Evolutionary conservation across 2,329 filamentous ascomycete species (phyloP).

Genomic region (Alternaria viburni): DNA sequence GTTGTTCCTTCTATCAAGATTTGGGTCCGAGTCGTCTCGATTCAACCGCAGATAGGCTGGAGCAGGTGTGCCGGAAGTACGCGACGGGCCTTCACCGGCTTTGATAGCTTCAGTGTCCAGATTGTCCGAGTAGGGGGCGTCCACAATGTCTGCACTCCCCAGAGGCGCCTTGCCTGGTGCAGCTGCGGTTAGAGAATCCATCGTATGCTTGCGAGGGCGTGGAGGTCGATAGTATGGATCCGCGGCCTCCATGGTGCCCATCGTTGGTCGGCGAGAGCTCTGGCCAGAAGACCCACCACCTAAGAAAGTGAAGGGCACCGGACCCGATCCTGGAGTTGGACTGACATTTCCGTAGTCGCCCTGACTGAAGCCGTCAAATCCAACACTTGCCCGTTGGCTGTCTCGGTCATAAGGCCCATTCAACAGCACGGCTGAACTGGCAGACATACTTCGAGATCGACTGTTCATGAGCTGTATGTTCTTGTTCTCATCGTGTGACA

Average conservation of each 20-base stretch:
- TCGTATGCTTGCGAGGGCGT: conserved; percentile 68
- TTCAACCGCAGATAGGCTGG: conserved; percentile 61
- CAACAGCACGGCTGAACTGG: conserved; percentile 67
- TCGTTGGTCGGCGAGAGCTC: conserved; percentile 49
- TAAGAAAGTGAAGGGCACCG: conserved; percentile 75
- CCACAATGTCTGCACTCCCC: conserved; percentile 55
- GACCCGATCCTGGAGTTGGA: conserved; percentile 72
- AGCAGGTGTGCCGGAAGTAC: conserved; percentile 38
- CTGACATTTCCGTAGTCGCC: conserved; percentile 67
- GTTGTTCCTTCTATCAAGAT: conserved; percentile 62
- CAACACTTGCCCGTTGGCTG: conserved; percentile 56
- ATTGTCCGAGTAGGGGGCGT: conserved; percentile 55
- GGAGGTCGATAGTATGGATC: conserved; percentile 93
- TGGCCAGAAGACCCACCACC: conserved; percentile 52
- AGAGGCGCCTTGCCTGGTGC: conserved; percentile 54
- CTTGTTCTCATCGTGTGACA: conserved; percentile 70
- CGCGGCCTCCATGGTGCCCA: conserved; percentile 48
- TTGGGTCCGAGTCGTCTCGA: conserved; percentile 60
- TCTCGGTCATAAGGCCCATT: conserved; percentile 54
- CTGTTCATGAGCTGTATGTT: conserved; percentile 63
- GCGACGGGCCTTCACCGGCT: conserved; percentile 44
- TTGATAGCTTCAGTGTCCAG: conserved; percentile 40
- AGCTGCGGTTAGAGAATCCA: conserved; percentile 56
- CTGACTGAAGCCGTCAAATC: conserved; percentile 61
- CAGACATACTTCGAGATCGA: conserved; percentile 65